Conservation (phyloP, 2,329 filamentous ascomycete genomes). For the Gnomoniopsis smithogilvyi region DNA sequence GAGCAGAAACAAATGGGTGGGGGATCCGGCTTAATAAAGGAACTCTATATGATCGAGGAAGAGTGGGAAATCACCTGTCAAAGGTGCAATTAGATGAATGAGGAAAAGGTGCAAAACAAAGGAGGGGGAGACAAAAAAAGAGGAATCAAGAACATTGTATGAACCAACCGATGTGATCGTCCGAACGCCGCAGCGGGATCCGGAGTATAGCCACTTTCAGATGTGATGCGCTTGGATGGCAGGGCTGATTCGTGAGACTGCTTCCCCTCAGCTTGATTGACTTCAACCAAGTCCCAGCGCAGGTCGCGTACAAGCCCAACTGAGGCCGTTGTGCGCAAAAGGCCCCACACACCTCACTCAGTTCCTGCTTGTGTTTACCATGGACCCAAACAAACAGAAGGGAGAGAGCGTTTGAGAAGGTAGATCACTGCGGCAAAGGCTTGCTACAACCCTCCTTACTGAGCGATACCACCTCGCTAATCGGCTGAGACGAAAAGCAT, state of each 20-base stretch:
- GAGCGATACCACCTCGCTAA: neutral
- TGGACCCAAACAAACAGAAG: slow-evolving; percentile 1
- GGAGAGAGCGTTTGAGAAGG: slow-evolving; percentile 11
- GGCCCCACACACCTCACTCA: neutral
- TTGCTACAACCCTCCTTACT: neutral
- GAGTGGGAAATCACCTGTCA: neutral
- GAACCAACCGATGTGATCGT: neutral
- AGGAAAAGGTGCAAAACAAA: neutral
- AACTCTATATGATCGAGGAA: neutral
- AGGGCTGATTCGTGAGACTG: slow-evolving; percentile 1
- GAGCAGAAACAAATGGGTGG: neutral
- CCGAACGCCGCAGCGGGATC: neutral
- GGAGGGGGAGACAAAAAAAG: neutral
- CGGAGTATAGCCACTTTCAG: neutral
- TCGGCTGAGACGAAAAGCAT: neutral
- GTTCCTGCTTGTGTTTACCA: neutral
- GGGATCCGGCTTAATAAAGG: neutral
- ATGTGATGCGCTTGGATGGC: slow-evolving; percentile 1
- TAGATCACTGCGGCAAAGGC: slow-evolving; percentile 10
- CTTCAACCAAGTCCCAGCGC: neutral
- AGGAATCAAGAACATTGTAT: neutral
- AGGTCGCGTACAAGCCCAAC: neutral
- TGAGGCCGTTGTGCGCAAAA: neutral
- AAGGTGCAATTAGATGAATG: neutral
- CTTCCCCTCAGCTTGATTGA: neutral